Evolutionary conservation across 2,329 filamentous ascomycete species (phyloP), one percentile per base, ranked within the genome.

Genomic region (Diplodia seriata): DNA sequence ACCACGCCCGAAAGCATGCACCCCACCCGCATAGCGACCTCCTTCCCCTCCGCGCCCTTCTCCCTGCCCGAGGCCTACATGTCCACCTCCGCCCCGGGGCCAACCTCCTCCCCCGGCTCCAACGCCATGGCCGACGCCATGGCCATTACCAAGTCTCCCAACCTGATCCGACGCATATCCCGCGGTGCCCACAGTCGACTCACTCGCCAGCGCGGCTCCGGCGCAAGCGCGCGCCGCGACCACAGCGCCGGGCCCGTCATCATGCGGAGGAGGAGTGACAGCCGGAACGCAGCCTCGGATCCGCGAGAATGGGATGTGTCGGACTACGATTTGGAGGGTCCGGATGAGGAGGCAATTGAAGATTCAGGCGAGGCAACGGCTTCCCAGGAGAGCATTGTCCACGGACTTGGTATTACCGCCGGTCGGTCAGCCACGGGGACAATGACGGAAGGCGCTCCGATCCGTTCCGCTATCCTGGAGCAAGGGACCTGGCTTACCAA

Each of bases 171-270:
- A 70, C 88, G 94, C 70, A 83, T 97, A 26, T 98, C 95, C 38
- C 92, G 91, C 73, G 89, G 90, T 70, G 92, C 93, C 6, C 88
- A 88, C 56, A 90, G 87, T 78, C 89, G 85, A 80, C 90, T 84
- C 77, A 89, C 76, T 49, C 86, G 90, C 69, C 88, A 93, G 70
- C 87, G 94, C 70, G 93, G 92, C 2, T 90, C 90, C 0, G 87
- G 91, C 54, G 87, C 91, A 23, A 88, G 89, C 69, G 76, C 80
- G 6, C 92, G 90, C 76, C 89, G 94, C 51, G 93, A 97, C 75
- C 90, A 91, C 70, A 97, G 94, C 76, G 90, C 93, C 31, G 95
- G 95, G 0, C 95, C 95, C 1, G 91, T 93, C 67, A 91, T 97
- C 64, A 88, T 97, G 79, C 89, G 94, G 70, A 87, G 93, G 68